Percentiles rank a stretch among this genome's conserved stretches.
These are phyloP conservation scores for Podaxis sp. DNA, from an alignment of 768 basidiomycete genomes.

Conservation along the genomic window DNA sequence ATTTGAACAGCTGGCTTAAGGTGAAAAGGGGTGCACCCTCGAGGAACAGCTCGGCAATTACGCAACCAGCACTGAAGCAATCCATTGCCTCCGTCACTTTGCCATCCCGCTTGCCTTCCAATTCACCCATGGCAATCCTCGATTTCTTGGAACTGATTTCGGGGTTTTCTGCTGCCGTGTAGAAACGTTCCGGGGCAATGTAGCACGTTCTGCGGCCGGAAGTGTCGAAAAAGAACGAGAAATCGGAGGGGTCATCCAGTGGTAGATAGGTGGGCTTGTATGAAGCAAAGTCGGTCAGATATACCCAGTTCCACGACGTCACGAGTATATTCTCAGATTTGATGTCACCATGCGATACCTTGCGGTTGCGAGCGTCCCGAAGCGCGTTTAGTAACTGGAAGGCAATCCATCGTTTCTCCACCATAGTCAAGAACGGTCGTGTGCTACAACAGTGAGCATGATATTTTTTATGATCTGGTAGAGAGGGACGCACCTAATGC, in stretches of 20 bases:
- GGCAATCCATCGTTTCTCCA: constrained; percentile 98
- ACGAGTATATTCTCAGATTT: constrained; percentile 97
- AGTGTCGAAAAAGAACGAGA: constrained; percentile 97
- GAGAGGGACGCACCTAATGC: constrained; percentile 76
- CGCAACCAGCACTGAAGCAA: constrained; percentile 92
- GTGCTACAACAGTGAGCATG: constrained; percentile 54
- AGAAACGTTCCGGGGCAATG: constrained; percentile 95
- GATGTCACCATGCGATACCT: constrained; percentile 96
- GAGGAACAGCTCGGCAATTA: constrained; percentile 92
- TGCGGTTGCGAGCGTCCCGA: constrained; percentile 77
- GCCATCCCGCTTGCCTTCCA: constrained; percentile 69
- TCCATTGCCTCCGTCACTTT: constrained; percentile 96
- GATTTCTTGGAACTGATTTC: constrained; percentile 72
- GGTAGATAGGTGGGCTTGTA: constrained; percentile 97
- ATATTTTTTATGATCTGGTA: neutral
- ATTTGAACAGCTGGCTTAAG: constrained; percentile 93
- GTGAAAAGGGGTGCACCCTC: constrained; percentile 94
- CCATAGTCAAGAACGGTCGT: constrained; percentile 84
- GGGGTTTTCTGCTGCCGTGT: constrained; percentile 65
- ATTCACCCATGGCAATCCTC: constrained; percentile 49
- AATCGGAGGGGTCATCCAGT: constrained; percentile 94
- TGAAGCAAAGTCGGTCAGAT: constrained; percentile 91
- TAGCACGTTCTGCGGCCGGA: constrained; percentile 94
- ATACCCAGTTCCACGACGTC: constrained; percentile 94
- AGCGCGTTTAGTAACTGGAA: constrained; percentile 90